Percentiles rank a stretch among this genome's conserved stretches.
Conservation (phyloP, 2,329 filamentous ascomycete species). For the Zelopaecilomyces penicillatus region DNA sequence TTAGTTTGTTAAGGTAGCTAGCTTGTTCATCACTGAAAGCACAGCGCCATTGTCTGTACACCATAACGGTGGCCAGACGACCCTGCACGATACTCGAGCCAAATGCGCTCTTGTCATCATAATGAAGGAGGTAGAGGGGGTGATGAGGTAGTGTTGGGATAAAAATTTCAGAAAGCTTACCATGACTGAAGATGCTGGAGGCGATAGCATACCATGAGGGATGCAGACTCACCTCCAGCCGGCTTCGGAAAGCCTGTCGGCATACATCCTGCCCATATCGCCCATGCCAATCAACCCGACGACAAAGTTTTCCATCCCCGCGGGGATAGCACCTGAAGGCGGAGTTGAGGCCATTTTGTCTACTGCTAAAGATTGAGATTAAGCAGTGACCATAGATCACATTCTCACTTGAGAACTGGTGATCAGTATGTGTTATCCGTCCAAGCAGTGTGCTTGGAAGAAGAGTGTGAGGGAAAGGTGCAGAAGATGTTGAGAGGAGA, state of each 20-base stretch:
- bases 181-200: slow-evolving; percentile 5
- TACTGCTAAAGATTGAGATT: slow-evolving; percentile 16
- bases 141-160: not conserved
- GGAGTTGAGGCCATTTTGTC: slow-evolving; percentile 21
- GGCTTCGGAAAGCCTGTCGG: slow-evolving; percentile 74
- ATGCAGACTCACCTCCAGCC: slow-evolving; percentile 74
- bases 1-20: slow-evolving; percentile 82
- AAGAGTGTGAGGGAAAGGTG: slow-evolving; percentile 7
- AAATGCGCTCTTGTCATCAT: slow-evolving; percentile 99
- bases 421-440: not conserved
- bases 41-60: slow-evolving; percentile 46
- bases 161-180: slow-evolving; percentile 3
- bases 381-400: slow-evolving; percentile 18
- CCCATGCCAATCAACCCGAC: slow-evolving; percentile 98
- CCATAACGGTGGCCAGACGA: slow-evolving; percentile 66
- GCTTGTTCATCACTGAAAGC: slow-evolving; percentile 96
- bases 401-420: slow-evolving; percentile 13
- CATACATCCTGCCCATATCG: slow-evolving; percentile 99
- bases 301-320: slow-evolving; percentile 58
- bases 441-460: not conserved
- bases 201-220: not conserved
- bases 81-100: slow-evolving; percentile 89
- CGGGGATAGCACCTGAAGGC: slow-evolving; percentile 20
- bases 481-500: slow-evolving; percentile 8
- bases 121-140: slow-evolving; percentile 21